Conservation (phyloP, 1,139 yeast species). For the Yamadazyma atlantica region DNA sequence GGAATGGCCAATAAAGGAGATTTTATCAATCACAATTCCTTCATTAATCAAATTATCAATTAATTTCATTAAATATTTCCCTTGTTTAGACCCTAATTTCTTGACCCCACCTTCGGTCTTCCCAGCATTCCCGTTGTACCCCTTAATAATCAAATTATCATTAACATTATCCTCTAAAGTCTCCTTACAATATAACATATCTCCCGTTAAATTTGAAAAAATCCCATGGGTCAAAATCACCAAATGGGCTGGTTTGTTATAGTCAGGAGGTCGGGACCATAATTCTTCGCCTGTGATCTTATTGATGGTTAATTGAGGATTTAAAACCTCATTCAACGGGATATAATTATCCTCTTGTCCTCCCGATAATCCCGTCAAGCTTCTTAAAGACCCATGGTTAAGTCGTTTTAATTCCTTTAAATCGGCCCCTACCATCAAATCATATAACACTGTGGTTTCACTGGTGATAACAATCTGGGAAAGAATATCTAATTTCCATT, state of each 20-base stretch:
- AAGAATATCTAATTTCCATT: slow-evolving; percentile 80
- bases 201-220: slow-evolving; percentile 87
- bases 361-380: slow-evolving; percentile 17
- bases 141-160: slow-evolving; percentile 74
- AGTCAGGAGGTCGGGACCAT: slow-evolving; percentile 57
- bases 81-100: slow-evolving; percentile 76
- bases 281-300: slow-evolving; percentile 62
- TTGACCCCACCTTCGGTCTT: slow-evolving; percentile 87
- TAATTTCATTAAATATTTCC: slow-evolving; percentile 63
- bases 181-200: slow-evolving; percentile 84
- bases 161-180: slow-evolving; percentile 59
- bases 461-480: slow-evolving; percentile 80
- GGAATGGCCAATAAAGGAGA: slow-evolving; percentile 91
- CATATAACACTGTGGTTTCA: slow-evolving; percentile 65
- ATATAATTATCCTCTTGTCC: slow-evolving; percentile 9
- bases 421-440: slow-evolving; percentile 56
- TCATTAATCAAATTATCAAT: slow-evolving; percentile 33
- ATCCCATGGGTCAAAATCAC: slow-evolving; percentile 86
- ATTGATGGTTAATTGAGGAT: slow-evolving; percentile 37
- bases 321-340: slow-evolving; percentile 13
- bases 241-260: slow-evolving; percentile 59
- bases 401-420: slow-evolving; percentile 30
- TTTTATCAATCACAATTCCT: slow-evolving; percentile 44
- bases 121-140: slow-evolving; percentile 81
- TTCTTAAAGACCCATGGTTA: slow-evolving; percentile 25